Percentiles rank a stretch among this genome's conserved stretches.
Conservation (phyloP, 129 eudicot genomes). For the Helichrysum umbraculigerum region DNA sequence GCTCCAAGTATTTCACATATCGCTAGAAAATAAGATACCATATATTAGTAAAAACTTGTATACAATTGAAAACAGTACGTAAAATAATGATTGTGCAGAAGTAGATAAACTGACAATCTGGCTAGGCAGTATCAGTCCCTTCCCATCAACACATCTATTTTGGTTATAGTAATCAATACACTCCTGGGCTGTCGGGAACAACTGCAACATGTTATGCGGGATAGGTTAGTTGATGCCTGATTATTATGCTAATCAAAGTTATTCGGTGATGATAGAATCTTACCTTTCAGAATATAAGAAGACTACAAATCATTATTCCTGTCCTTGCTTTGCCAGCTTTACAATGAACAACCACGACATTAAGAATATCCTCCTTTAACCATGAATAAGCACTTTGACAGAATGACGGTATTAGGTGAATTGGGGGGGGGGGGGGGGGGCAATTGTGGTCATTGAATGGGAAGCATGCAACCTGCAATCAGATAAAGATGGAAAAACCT, state of each 20-base stretch:
- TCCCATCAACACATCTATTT: constrained; percentile 88
- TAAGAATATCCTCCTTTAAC: constrained; percentile 81
- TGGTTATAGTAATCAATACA: constrained; percentile 87
- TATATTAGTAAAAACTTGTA: constrained; percentile 12
- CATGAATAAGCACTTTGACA: constrained; percentile 94
- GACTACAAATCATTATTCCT: constrained; percentile 91
- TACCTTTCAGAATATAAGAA: constrained; percentile 85
- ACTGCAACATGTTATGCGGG: constrained; percentile 43
- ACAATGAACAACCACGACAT: constrained; percentile 94
- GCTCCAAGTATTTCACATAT: constrained; percentile 90
- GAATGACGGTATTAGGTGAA: constrained; percentile 72
- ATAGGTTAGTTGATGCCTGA: neutral
- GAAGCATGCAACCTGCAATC: constrained; percentile 84
- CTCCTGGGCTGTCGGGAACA: constrained; percentile 84
- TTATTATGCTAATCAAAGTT: constrained; percentile 1
- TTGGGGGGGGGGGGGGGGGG: no score
- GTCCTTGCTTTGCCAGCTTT: constrained; percentile 99
- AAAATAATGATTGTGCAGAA: neutral
- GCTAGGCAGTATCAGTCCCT: constrained; percentile 93
- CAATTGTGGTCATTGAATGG: constrained; percentile 95
- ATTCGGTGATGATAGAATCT: constrained; percentile 16
- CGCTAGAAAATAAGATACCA: constrained; percentile 49
- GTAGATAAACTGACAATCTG: constrained; percentile 73
- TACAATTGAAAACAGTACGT: constrained; percentile 1
- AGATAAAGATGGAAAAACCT: constrained; percentile 33